Evolutionary conservation across 2,329 filamentous ascomycete genomes (phyloP), one percentile per base, ranked within the genome.

Genomic region (Alternaria sp.): DNA sequence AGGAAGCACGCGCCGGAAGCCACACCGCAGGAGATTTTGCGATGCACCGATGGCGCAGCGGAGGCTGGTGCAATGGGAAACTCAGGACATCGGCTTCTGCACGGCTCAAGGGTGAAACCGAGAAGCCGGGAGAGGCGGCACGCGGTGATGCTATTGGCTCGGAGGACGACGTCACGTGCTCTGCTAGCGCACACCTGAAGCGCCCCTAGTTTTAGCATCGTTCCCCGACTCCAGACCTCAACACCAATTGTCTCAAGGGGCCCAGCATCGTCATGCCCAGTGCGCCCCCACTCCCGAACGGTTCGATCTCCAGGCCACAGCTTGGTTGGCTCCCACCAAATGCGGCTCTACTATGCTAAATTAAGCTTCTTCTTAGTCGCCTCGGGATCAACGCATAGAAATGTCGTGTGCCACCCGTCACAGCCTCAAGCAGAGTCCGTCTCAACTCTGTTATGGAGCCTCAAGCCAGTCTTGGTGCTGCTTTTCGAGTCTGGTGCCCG

Each of bases 241-340:
- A 78, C 77, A 76, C 76, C 74, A 79, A 76, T 77, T 72, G 77
- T 79, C 72, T 79, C 75, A 79, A 77, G 75, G 75, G 67, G 74
- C 57, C 59, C 60, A 36, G 51, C 59, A 67, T 66, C 59, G 64
- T 77, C 69, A 77, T 77, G 74, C 74, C 56, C 54, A 46, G 59
- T 62, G 51, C 61, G 61, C 43, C 44, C 43, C 65, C 70, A 54
- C 61, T 56, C 28, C 52, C 57, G 58, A 59, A 62, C 44, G 28
- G 40, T 46, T 61, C 67, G 55, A 51, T 45, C 61, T 59, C 54
- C 57, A 55, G 62, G 61, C 66, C 62, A 70, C 65, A 69, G 68
- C 65, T 69, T 70, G 71, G 65, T 74, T 74, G 72, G 69, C 68
- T 56, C 58, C 51, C 61, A 64, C 67, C 65, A 57, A 40, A 66